phyloP scores from a whole-genome alignment of 208 protist genomes.

The Sergeia podlipaevii region DNA sequence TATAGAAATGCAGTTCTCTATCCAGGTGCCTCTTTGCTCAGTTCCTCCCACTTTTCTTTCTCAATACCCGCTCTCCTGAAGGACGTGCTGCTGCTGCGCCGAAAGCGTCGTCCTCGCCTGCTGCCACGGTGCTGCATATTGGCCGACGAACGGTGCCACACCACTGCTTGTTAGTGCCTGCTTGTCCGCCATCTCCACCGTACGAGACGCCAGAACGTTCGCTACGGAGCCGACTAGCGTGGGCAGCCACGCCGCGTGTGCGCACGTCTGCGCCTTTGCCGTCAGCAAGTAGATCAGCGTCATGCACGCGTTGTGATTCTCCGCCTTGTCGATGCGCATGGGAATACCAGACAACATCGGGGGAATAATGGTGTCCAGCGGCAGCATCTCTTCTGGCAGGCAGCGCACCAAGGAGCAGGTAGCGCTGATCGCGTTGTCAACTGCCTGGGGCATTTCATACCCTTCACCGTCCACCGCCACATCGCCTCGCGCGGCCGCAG shows the following conservation, averaged over 20 bases:
- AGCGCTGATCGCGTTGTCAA: conserved; percentile 86
- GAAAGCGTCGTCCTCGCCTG: conserved; percentile 22
- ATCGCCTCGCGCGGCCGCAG: conserved; percentile 16
- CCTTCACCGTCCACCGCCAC: conserved; percentile 9
- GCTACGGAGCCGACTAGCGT: conserved; percentile 34
- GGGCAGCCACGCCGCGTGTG: conserved; percentile 22
- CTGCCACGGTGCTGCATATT: conserved; percentile 28
- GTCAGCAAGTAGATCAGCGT: conserved; percentile 48
- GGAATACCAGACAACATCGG: conserved; percentile 49
- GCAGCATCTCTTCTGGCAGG: conserved; percentile 22
- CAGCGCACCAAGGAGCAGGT: conserved; percentile 69
- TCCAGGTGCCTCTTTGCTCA: too few species aligned
- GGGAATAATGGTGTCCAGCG: conserved; percentile 35
- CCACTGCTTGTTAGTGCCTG: conserved; percentile 33
- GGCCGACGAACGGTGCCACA: conserved; percentile 19
- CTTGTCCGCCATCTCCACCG: conserved; percentile 52
- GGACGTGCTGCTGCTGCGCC: conserved; percentile 24
- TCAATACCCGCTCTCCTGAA: conserved; percentile 30
- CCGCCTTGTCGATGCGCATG: conserved; percentile 74
- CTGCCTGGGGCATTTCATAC: conserved; percentile 64
- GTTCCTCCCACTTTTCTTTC: too few species aligned
- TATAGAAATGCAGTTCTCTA: too few species aligned
- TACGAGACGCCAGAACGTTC: conserved; percentile 30
- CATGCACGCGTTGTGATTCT: conserved; percentile 65
- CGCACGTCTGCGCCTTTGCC: conserved; percentile 15